Evolutionary conservation across 2,329 filamentous ascomycete species (phyloP).

Genomic region (Arthrinium puccinioides): DNA sequence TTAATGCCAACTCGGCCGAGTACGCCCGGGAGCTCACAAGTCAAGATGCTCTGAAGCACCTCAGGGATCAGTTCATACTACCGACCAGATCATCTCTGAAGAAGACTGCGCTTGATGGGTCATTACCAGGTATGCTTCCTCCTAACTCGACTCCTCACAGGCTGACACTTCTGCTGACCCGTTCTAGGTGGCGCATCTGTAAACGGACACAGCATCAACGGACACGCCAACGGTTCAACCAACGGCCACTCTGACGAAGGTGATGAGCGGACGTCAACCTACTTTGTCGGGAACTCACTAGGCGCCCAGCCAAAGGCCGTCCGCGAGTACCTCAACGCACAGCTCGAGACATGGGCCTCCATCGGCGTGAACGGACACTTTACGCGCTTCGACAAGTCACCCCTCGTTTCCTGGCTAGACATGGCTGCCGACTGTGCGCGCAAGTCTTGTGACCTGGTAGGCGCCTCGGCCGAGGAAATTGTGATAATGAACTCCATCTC

Average conservation of each 20-base stretch:
- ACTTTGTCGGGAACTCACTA: conserved; percentile 86
- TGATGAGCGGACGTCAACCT: conserved; percentile 48
- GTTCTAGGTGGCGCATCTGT: conserved; percentile 4
- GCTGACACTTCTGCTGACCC: no score
- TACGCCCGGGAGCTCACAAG: conserved; percentile 50
- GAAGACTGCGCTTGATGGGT: conserved; percentile 48
- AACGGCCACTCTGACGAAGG: conserved; percentile 23
- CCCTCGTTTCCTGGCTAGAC: conserved; percentile 67
- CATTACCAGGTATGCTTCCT: conserved; percentile 28
- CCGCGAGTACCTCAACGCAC: conserved; percentile 77
- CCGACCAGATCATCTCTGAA: conserved; percentile 67
- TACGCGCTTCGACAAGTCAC: conserved; percentile 56
- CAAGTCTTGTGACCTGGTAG: conserved; percentile 67
- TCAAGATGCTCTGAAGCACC: conserved; percentile 50
- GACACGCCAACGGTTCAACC: conserved; percentile 8
- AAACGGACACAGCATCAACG: conserved; percentile 17
- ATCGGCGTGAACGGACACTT: conserved; percentile 86
- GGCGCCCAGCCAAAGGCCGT: conserved; percentile 80
- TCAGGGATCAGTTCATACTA: conserved; percentile 68
- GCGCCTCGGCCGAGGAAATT: conserved; percentile 71
- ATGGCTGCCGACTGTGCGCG: conserved; percentile 68
- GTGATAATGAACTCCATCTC: conserved; percentile 87
- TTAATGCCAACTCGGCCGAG: conserved; percentile 35
- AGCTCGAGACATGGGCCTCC: conserved; percentile 75
- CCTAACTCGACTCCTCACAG: not conserved